Evolutionary conservation across 2,329 filamentous ascomycete genomes (phyloP).

Genomic region (Apiospora malaysiana): DNA sequence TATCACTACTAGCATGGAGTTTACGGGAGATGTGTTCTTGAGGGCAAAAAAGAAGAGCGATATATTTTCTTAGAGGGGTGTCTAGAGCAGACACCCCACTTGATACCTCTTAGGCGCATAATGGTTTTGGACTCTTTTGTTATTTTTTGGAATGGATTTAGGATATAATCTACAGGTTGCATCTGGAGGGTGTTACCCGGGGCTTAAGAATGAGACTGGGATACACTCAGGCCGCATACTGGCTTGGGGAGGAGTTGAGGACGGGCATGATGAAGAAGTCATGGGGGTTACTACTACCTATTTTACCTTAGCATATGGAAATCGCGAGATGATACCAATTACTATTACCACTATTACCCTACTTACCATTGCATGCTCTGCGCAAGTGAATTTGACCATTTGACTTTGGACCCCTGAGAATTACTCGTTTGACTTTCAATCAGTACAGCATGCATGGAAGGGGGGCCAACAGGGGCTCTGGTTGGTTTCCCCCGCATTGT

Average conservation of each 20-base stretch:
- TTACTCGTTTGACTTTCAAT: background rate
- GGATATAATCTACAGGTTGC: slow-evolving; percentile 16
- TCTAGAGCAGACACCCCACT: slow-evolving; percentile 15
- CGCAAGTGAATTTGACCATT: background rate
- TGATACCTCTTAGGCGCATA: slow-evolving; percentile 18
- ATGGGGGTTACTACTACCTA: background rate
- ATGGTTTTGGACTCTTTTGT: background rate
- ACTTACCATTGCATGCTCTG: background rate
- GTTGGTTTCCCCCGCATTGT: background rate
- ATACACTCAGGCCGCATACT: background rate
- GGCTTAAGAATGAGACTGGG: background rate
- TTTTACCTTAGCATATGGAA: slow-evolving; percentile 1
- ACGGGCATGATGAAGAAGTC: background rate
- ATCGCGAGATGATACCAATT: background rate
- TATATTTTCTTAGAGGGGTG: slow-evolving; percentile 16
- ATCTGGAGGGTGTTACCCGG: slow-evolving; percentile 5
- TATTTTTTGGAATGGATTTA: slow-evolving; percentile 4
- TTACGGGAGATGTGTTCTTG: slow-evolving; percentile 18
- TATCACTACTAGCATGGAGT: slow-evolving; percentile 24
- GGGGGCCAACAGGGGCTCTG: background rate
- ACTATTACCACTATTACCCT: background rate
- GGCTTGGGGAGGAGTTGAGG: background rate
- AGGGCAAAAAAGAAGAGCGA: slow-evolving; percentile 17
- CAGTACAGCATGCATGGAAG: background rate
- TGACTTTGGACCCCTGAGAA: background rate